Evolutionary conservation across 2,329 filamentous ascomycete species (phyloP).

Genomic region (Ciborinia camelliae): DNA sequence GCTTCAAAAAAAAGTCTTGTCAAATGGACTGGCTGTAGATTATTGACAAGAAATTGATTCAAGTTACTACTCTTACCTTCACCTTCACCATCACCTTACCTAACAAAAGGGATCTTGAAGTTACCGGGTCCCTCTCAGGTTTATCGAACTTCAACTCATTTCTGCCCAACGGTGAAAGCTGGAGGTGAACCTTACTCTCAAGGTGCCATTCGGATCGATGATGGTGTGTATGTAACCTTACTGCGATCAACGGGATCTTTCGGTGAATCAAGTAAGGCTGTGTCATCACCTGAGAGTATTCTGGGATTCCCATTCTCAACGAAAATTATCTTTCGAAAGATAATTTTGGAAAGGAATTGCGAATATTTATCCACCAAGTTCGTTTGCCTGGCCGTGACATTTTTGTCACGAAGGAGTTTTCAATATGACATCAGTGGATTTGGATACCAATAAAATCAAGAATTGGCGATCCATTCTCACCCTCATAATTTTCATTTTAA

Average conservation of each 20-base stretch:
- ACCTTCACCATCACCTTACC: neutral
- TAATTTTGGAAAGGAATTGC: neutral
- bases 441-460: constrained; percentile 55
- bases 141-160: constrained; percentile 1
- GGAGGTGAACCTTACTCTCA: too few relatives aligned
- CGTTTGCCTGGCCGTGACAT: neutral
- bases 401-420: neutral
- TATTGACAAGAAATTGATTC: neutral
- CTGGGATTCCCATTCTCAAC: neutral
- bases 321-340: neutral
- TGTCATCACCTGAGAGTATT: neutral
- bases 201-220: neutral
- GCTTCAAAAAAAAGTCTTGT: neutral
- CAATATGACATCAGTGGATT: constrained; percentile 2
- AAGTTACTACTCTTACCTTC: too few relatives aligned
- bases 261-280: neutral
- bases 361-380: neutral
- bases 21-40: neutral
- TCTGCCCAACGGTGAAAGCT: neutral
- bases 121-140: constrained; percentile 3
- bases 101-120: neutral
- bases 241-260: neutral
- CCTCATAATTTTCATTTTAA: constrained; percentile 63
- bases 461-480: constrained; percentile 69
- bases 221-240: neutral